Base-by-base conservation (phyloP, 805 yeast species). In the Candida rishiriensis region DNA sequence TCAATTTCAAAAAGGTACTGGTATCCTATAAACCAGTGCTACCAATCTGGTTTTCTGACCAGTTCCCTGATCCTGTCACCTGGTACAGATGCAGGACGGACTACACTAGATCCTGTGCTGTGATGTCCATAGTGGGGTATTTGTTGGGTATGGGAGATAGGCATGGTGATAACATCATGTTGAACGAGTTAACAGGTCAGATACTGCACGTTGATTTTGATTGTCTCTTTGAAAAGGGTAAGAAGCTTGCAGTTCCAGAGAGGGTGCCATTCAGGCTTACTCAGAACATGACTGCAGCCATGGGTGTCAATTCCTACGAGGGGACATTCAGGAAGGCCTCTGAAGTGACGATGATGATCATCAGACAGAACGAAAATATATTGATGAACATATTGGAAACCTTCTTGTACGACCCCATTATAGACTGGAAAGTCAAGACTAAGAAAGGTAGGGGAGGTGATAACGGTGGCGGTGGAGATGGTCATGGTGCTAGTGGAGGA, bases 111-210 rank as follows among this genome's bases (percentile, higher is more conserved):
- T 81, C 96, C 0, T 72, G 85, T 26, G 97, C 97, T 0, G 98
- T 91, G 0, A 93, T 95, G 99, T 89, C 97, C 0, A 88, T 93
- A 71, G 96, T 91, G 5, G 99, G 99, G 0, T 88, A 87, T 60
- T 79, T 93, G 38, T 71, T 93, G 26, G 99, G 99, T 9, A 72
- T 93, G 40, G 99, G 99, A 18, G 99, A 93, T 64, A 73, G 99
- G 34, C 99, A 93, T 60, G 85, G 96, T 53, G 99, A 93, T 58
- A 93, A 93, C 57, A 79, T 93, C 16, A 65, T 93, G 43, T 68
- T 91, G 33, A 76, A 82, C 54, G 83, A 83, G 48, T 76, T 72
- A 35, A 76, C 82, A 3, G 99, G 99, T 1, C 80, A 79, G 9
- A 79, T 88, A 0, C 65, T 93, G 49, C 99, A 93, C 62, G 97